Evolutionary conservation across 768 basidiomycete species (phyloP).

Genomic region (Dentipellis sp.): DNA sequence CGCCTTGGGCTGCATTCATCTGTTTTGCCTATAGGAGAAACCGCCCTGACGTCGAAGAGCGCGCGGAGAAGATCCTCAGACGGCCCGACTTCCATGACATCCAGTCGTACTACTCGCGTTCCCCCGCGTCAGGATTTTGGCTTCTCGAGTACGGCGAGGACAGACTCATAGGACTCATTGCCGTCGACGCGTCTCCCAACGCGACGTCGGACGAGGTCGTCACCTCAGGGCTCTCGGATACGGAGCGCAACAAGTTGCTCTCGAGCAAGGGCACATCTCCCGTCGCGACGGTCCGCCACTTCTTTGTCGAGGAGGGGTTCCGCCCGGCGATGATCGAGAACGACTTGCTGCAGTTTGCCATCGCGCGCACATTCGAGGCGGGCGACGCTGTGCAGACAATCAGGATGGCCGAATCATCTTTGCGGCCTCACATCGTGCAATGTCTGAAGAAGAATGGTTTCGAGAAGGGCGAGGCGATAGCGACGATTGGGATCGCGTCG

Average conservation of each 20-base stretch:
- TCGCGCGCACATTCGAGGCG: slow-evolving; percentile 45
- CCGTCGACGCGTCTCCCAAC: slow-evolving; percentile 51
- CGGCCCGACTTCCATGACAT: slow-evolving; percentile 48
- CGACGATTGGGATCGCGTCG: slow-evolving; percentile 41
- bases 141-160: slow-evolving; percentile 49
- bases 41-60: slow-evolving; percentile 55
- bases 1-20: not conserved
- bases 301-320: slow-evolving; percentile 61
- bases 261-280: slow-evolving; percentile 29
- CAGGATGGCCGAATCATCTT: slow-evolving; percentile 36
- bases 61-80: slow-evolving; percentile 40
- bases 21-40: slow-evolving; percentile 55
- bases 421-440: slow-evolving; percentile 40
- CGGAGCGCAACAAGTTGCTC: slow-evolving; percentile 11
- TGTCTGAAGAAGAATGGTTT: slow-evolving; percentile 44
- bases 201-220: slow-evolving; percentile 23
- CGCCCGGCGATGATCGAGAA: slow-evolving; percentile 47
- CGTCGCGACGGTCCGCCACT: slow-evolving; percentile 63
- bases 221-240: slow-evolving; percentile 11
- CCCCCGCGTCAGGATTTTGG: slow-evolving; percentile 61
- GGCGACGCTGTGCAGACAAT: slow-evolving; percentile 35
- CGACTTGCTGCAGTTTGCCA: slow-evolving; percentile 55
- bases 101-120: slow-evolving; percentile 44
- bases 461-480: slow-evolving; percentile 29
- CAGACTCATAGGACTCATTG: slow-evolving; percentile 55